Evolutionary conservation across 495 filamentous ascomycete genomes (phyloP).

Genomic region (Trichoderma gamsii): DNA sequence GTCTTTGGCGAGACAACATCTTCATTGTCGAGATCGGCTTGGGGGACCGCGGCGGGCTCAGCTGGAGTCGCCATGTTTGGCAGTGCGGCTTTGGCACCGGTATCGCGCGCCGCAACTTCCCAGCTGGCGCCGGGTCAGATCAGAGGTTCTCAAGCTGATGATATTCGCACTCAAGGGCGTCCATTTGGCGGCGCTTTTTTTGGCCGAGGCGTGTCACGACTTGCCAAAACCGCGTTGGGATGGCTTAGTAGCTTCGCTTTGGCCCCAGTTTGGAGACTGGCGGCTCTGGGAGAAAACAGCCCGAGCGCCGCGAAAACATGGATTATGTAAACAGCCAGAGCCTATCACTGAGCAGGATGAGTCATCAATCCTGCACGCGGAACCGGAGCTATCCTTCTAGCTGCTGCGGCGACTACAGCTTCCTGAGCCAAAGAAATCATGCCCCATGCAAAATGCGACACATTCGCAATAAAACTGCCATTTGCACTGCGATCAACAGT

Average conservation of each 20-base stretch:
- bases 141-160: neutral
- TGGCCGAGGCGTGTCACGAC: neutral
- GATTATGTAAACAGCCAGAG: too few relatives aligned
- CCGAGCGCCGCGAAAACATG: too few relatives aligned
- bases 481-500: too few relatives aligned
- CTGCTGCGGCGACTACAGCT: too few relatives aligned
- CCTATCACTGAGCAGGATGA: too few relatives aligned
- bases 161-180: neutral
- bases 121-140: neutral
- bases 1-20: slow-evolving; percentile 36
- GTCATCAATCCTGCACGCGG: too few relatives aligned
- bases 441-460: too few relatives aligned
- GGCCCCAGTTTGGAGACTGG: neutral
- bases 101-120: neutral
- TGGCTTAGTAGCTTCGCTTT: neutral
- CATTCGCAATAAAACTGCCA: too few relatives aligned
- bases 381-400: too few relatives aligned
- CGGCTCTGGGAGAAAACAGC: neutral
- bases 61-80: neutral
- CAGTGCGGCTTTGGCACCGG: neutral
- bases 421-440: too few relatives aligned
- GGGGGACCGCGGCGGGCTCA: neutral
- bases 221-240: neutral
- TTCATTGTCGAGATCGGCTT: slow-evolving; percentile 26
- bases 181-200: neutral